These are phyloP conservation scores for Rutstroemia sp. DNA, from an alignment of 2,329 filamentous ascomycete species.

Conservation along the genomic window DNA sequence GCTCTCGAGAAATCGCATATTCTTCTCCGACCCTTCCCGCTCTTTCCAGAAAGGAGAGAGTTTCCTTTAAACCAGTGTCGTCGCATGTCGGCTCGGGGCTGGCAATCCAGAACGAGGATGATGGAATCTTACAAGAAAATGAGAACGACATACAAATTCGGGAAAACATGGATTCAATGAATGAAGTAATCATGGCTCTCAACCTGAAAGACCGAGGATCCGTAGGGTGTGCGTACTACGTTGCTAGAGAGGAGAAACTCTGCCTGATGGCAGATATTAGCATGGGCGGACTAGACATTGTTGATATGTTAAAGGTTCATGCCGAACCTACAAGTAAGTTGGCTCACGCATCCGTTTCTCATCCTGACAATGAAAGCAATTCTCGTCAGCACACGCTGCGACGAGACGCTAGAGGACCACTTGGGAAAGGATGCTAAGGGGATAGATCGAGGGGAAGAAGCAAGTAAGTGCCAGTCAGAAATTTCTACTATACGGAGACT, in stretches of 20 bases:
- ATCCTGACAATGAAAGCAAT: slow-evolving; percentile 30
- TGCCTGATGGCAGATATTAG: slow-evolving; percentile 72
- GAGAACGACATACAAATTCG: slow-evolving; percentile 29
- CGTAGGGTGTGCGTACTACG: slow-evolving; percentile 80
- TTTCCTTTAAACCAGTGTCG: slow-evolving; percentile 13
- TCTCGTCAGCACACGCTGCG: slow-evolving; percentile 35
- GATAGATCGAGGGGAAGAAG: slow-evolving; percentile 19
- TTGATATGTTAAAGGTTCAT: slow-evolving; percentile 53
- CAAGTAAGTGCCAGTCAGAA: slow-evolving; percentile 17
- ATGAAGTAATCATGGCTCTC: slow-evolving; percentile 73
- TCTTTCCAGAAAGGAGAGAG: slow-evolving; percentile 13
- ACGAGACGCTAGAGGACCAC: slow-evolving; percentile 27
- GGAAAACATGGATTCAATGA: slow-evolving; percentile 43
- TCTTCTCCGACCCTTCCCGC: slow-evolving; percentile 17
- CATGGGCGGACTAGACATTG: slow-evolving; percentile 57
- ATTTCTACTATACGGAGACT: not conserved
- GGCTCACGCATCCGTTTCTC: no score
- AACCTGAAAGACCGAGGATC: slow-evolving; percentile 63
- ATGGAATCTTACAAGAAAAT: slow-evolving; percentile 4
- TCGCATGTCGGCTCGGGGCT: slow-evolving; percentile 8
- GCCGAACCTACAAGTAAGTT: slow-evolving; percentile 40
- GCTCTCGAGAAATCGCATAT: slow-evolving; percentile 12
- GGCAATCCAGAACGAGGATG: slow-evolving; percentile 10
- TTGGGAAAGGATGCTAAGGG: slow-evolving; percentile 26
- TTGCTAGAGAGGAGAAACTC: slow-evolving; percentile 60